Base-by-base conservation (phyloP, 805 yeast species). In the Komagataella phaffii region DNA sequence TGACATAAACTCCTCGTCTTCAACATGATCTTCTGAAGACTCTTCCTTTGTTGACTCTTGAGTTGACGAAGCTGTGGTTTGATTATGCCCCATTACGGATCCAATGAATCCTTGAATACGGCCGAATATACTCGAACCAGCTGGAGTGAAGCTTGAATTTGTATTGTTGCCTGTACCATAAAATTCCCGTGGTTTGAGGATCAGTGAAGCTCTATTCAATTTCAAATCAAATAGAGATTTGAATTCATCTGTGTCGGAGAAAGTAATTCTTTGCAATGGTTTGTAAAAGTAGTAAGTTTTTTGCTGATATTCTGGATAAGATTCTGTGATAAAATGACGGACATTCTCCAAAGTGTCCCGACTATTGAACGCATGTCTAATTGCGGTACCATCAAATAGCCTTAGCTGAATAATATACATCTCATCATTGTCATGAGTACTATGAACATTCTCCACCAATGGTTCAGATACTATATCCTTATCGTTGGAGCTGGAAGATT, bases 131-230 rank as follows among this genome's bases (percentile, higher is more conserved):
- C 45, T 30, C 49, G 53, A 21, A 24, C 50, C 45, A 53, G 18
- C 30, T 49, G 51, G 46, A 46, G 47, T n/a, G 44, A 49, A 44
- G 36, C 46, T 18, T 24, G 49, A 36, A 49, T 10, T 47, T 47
- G 44, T 48, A 48, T 40, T 51, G 40, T 8, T 30, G 44, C 53
- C 43, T 21, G 36, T 17, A 47, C 48, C 43, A 50, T 54, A 49
- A 8, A 30, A 30, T 14, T 65, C 68, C 2, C 62, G 46, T 3
- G 93, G 90, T 60, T 85, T 85, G 56, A 89, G 68, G 21, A 87
- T 81, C 49, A 89, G 64, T 0, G 85, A 87, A 8, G 95, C 82
- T 53, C 95, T 72, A 14, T 77, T 73, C 50, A 89, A 67, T 19
- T 79, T 80, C 51, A 89, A 68, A 3, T 70, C 74, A 23, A 61